Conservation (phyloP, 441 rosid species). For the Lagerstroemia fauriei region DNA sequence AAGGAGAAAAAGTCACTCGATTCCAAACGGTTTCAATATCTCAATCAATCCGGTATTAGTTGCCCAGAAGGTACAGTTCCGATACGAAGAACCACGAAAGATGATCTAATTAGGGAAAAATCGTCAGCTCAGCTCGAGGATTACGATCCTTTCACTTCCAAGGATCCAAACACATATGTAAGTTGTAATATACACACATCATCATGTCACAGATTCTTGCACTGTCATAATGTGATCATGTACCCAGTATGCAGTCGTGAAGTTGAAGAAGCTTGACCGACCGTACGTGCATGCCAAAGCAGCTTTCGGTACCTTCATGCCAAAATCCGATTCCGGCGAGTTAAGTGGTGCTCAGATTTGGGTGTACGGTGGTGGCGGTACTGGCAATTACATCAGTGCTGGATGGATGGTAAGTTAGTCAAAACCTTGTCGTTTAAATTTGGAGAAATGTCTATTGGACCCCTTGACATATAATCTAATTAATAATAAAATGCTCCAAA, state of each 20-base stretch:
- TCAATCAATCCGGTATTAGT: neutral
- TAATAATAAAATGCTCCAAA: no score
- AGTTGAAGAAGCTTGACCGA: neutral
- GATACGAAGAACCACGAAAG: neutral
- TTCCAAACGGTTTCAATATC: neutral
- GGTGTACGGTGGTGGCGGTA: neutral
- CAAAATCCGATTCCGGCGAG: neutral
- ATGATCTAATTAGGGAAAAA: neutral
- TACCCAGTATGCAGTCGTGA: neutral
- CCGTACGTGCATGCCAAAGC: neutral
- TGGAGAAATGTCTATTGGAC: neutral
- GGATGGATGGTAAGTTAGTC: neutral
- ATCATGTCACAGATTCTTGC: no score
- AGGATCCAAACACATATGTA: neutral
- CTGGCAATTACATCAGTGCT: slow-evolving; percentile 1
- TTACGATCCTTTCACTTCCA: neutral
- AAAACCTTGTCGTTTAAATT: neutral
- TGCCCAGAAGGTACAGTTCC: neutral
- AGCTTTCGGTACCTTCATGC: neutral
- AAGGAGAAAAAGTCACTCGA: neutral
- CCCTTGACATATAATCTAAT: no score
- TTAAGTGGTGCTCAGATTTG: neutral
- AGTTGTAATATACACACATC: neutral
- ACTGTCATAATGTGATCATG: neutral
- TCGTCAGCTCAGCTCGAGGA: neutral